phyloP scores from a whole-genome alignment of 2,329 filamentous ascomycete species.

The Alternaria conjuncta region DNA sequence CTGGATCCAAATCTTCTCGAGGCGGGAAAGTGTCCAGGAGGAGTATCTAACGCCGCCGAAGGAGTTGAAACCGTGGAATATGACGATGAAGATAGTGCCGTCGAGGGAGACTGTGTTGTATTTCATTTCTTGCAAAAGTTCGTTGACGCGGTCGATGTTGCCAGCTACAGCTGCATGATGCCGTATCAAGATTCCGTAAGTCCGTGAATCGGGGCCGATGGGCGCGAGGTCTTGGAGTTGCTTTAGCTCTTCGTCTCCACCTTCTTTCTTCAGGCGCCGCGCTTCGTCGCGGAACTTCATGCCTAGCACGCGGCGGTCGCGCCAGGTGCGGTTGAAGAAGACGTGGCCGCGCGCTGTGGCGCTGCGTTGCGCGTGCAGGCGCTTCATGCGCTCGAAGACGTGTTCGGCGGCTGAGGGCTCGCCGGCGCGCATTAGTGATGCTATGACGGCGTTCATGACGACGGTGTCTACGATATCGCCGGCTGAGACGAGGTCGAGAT shows the following conservation, averaged over 20 bases:
- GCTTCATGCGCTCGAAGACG: slow-evolving; percentile 85
- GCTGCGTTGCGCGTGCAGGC: slow-evolving; percentile 55
- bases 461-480: slow-evolving; percentile 89
- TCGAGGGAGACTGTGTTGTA: slow-evolving; percentile 69
- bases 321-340: slow-evolving; percentile 49
- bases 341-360: slow-evolving; percentile 31
- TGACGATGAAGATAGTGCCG: slow-evolving; percentile 76
- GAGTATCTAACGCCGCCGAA: slow-evolving; percentile 72
- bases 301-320: slow-evolving; percentile 52
- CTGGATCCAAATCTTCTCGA: slow-evolving; percentile 57
- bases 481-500: slow-evolving; percentile 79
- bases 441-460: slow-evolving; percentile 85
- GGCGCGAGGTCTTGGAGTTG: slow-evolving; percentile 70
- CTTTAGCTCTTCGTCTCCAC: slow-evolving; percentile 62
- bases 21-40: slow-evolving; percentile 73
- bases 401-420: slow-evolving; percentile 79
- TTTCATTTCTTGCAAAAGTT: slow-evolving; percentile 82
- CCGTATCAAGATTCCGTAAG: slow-evolving; percentile 79
- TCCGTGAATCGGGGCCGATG: slow-evolving; percentile 76
- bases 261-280: slow-evolving; percentile 47
- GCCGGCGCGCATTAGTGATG: slow-evolving; percentile 75
- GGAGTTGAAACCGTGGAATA: slow-evolving; percentile 81
- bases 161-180: slow-evolving; percentile 74
- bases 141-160: slow-evolving; percentile 72
- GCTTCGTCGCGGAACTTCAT: slow-evolving; percentile 56